A percentile compares a stretch with the other conserved stretches of the same genome.
These are phyloP conservation scores for Lunularia cruciata DNA, from an alignment of 225 moss, liverwort and hornwort species.

Conservation along the genomic window DNA sequence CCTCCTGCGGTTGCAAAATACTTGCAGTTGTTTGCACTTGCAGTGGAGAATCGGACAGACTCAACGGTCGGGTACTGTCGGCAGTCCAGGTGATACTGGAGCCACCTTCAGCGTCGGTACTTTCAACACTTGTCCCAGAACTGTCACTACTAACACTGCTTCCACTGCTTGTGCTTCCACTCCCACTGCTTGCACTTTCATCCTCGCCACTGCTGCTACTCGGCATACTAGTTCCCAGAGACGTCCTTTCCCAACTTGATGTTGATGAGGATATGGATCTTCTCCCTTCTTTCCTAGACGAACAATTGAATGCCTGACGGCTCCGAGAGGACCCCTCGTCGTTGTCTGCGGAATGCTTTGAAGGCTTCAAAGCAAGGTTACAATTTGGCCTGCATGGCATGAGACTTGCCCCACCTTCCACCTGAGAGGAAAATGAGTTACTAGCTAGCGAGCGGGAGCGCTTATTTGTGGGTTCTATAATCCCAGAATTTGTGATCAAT, in stretches of 20 bases:
- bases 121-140: constrained; percentile 28
- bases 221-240: constrained; percentile 3
- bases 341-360: constrained; percentile 34
- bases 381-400: constrained; percentile 26
- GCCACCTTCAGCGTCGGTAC: constrained; percentile 29
- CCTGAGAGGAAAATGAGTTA: constrained; percentile 26
- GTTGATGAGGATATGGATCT: constrained; percentile 11
- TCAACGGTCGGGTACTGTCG: constrained; percentile 6
- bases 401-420: constrained; percentile 26
- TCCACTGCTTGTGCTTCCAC: constrained; percentile 32
- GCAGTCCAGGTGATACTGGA: constrained; percentile 26
- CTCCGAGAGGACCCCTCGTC: constrained; percentile 31
- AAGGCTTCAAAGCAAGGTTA: constrained; percentile 28
- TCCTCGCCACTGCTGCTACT: constrained; percentile 43
- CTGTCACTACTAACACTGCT: constrained; percentile 31
- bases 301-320: background rate
- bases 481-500: constrained; percentile 44
- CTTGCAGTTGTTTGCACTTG: constrained; percentile 1
- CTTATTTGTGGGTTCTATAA: constrained; percentile 68
- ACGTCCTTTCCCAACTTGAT: constrained; percentile 27
- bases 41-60: background rate
- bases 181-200: constrained; percentile 20
- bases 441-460: constrained; percentile 58
- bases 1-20: background rate
- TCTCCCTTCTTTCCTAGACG: constrained; percentile 5